Percentiles rank a stretch among this genome's conserved stretches.
phyloP scores from a whole-genome alignment of 768 basidiomycete species.

The Obba rivulosa region DNA sequence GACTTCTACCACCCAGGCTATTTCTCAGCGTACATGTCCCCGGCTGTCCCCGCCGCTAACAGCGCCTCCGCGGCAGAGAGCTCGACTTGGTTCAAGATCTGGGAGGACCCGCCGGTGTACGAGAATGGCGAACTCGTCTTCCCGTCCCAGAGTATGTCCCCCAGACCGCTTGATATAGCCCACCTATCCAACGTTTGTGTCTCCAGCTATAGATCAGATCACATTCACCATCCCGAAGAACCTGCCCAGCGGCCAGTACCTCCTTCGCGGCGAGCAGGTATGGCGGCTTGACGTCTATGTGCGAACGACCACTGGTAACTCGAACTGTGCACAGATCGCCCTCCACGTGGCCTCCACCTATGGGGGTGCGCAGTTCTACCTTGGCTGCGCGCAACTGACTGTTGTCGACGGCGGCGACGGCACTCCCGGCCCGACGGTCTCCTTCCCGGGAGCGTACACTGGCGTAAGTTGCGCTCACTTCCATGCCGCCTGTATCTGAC shows the following conservation, averaged over 20 bases:
- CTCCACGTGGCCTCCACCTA: conserved; percentile 9
- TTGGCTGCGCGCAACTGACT: conserved; percentile 26
- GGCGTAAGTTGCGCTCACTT: too few relatives aligned
- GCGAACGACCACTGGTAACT: too few relatives aligned
- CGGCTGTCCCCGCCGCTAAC: conserved; percentile 21
- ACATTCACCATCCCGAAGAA: conserved; percentile 22
- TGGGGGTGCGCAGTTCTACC: conserved; percentile 27
- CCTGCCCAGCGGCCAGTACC: conserved; percentile 25
- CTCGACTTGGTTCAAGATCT: conserved; percentile 43
- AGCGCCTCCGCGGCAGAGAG: conserved; percentile 32
- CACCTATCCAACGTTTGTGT: conserved; percentile 1
- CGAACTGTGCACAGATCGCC: too few relatives aligned
- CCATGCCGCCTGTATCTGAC: too few relatives aligned
- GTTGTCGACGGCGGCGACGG: conserved; percentile 25
- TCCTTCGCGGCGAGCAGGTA: conserved; percentile 28
- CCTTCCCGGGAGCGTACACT: conserved; percentile 16
- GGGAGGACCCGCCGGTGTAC: conserved; percentile 26
- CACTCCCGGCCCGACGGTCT: conserved; percentile 9
- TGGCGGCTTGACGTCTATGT: too few relatives aligned
- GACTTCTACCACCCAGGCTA: conserved; percentile 25
- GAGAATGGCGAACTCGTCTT: conserved; percentile 22
- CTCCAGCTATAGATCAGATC: conserved; percentile 16
- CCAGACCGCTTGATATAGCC: too few relatives aligned
- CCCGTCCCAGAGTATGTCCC: conserved; percentile 18
- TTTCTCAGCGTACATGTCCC: conserved; percentile 27